Conservation (phyloP, 306 rosid genomes). For the Vigna angularis region DNA sequence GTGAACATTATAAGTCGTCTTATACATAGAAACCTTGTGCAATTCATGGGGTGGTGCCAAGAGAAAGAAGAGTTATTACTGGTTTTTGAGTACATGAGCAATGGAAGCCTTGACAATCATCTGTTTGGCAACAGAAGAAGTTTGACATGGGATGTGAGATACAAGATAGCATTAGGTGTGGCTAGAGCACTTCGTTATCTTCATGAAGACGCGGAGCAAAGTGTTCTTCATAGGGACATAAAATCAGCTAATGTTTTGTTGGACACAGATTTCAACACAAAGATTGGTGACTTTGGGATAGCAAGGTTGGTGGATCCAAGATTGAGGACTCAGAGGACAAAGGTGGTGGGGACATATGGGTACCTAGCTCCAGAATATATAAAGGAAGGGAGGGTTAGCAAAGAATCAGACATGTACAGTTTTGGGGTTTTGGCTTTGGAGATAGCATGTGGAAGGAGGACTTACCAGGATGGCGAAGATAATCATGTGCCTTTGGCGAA, state of each 20-base stretch:
- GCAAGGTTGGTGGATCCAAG: neutral
- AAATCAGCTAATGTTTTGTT: conserved; percentile 6
- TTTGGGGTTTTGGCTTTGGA: conserved; percentile 44
- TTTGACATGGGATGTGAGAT: conserved; percentile 48
- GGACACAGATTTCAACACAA: neutral
- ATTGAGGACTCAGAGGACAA: conserved; percentile 4
- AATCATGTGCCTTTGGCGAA: conserved; percentile 13
- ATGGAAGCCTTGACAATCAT: conserved; percentile 49
- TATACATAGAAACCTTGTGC: conserved; percentile 52
- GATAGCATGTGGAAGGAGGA: conserved; percentile 60
- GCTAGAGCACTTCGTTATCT: neutral
- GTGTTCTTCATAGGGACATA: neutral
- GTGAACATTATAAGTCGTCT: conserved; percentile 4
- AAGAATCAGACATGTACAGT: conserved; percentile 5
- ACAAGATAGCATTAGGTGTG: neutral
- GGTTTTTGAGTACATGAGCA: conserved; percentile 43
- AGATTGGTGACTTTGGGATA: neutral
- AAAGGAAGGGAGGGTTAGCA: conserved; percentile 31
- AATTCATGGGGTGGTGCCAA: conserved; percentile 61
- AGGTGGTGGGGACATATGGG: neutral
- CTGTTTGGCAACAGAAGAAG: neutral
- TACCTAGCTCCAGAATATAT: conserved; percentile 1
- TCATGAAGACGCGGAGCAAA: neutral
- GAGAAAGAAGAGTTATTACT: conserved; percentile 47
- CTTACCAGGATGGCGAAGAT: neutral